Evolutionary conservation across 495 filamentous ascomycete species (phyloP), one percentile per base, ranked within the genome.

Genomic region (Penicillium canariense): DNA sequence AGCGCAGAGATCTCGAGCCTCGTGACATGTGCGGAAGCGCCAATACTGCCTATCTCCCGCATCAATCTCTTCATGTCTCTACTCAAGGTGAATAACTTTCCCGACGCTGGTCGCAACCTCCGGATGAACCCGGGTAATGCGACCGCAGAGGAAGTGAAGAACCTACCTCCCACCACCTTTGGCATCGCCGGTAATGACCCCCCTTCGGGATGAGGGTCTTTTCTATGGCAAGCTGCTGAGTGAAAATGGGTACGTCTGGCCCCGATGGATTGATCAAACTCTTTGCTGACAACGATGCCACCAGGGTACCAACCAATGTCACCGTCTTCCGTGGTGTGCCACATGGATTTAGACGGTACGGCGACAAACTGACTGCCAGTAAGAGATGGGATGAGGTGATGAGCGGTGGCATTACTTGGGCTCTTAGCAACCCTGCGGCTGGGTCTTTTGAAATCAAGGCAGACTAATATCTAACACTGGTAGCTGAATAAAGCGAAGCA

Each of bases 181-280:
- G 66, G 77, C 9, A 61, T 81, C 48, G 65, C 72, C 0, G 80
- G 78, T 0, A 61, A 65, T 62, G 77, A 81, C 61, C 70, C 71
- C n/a, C 5, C 61, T 81, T 23, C 63, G 78, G 7, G 76, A 79
- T 54, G 74, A 81, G 62, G 76, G 62, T 6, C 39, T 82, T 17
- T 63, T 71, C 42, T 79, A 67, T 58, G 74, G 68, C 17, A 66
- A 72, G 63, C 60, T 75, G 50, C 58, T 81, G 11, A 69, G 62
- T 48, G 72, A 70, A 54, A 71, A 70, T 59, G 73, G 75, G 78
- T 80, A 63, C 65, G 77, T 55, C 14, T 51, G 25, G 4, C 17
- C 15, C 15, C 5, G 5, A 23, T 9, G 5, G 11, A 14, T 34
- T 50, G 28, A n/a, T n/a, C 18, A 47, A 30, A 23, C 17, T n/a